Base-by-base conservation (phyloP, 805 yeast species). In the Myxozyma nipponensis region DNA sequence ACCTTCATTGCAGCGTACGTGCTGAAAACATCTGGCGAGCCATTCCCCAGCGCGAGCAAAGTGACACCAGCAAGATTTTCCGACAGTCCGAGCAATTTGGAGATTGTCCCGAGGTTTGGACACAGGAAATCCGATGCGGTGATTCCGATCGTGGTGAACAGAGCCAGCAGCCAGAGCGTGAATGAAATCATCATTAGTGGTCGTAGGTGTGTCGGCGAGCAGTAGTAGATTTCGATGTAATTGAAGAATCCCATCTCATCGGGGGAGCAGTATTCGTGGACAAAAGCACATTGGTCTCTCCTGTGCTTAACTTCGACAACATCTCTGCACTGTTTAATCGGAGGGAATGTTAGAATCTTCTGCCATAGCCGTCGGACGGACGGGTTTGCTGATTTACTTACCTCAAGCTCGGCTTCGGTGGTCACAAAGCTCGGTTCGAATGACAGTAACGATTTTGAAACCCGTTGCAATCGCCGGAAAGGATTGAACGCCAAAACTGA, bases 11-110 rank as follows among this genome's bases (percentile, higher is more conserved):
- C 95, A 43, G 83, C 82, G 64, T 81, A 86, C 0, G 96, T 88
- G 42, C 91, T 78, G 34, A 89, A 77, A 2, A 91, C 80, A 66
- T 91, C 98, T 0, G 97, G 96, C 0, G 95, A 76, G 2, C 96
- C 95, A 67, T 91, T 91, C 0, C 97, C 98, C 53, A 91, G 74
- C 0, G 98, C 95, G 46, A 93, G 70, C 21, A 91, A 69, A 0
- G 97, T 90, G 57, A 91, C 75, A 0, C 98, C 98, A 10, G 64
- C 59, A 18, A 90, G 69, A 50, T 85, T 80, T 52, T 87, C 93
- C 17, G 90, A 79, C 44, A 91, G 67, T 6, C 79, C 75, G 7
- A 88, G 67, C 15, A 76, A 64, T 13, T 72, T 71, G 0, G 96
- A 82, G 15, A 90, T 74, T 18, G 79, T 73, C 41, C 82, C 77